Percentiles rank a stretch among this genome's conserved stretches.
Evolutionary conservation across 2,329 filamentous ascomycete species (phyloP).

Genomic region (Helicocarpus griseus): DNA sequence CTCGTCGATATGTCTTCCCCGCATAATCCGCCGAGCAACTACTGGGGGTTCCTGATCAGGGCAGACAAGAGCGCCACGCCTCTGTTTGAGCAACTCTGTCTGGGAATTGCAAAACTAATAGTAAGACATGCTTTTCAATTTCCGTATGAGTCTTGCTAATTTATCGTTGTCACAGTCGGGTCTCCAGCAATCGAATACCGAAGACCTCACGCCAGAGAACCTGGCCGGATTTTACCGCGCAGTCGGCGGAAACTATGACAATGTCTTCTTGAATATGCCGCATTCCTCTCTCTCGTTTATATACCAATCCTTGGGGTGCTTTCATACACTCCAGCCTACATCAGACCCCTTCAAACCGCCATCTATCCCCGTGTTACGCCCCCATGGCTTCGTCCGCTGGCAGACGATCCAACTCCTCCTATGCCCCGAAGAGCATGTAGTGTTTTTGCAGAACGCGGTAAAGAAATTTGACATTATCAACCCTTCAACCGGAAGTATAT

Average conservation of each 20-base stretch:
- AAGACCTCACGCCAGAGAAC: slow-evolving; percentile 51
- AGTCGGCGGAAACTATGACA: slow-evolving; percentile 67
- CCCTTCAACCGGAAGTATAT: slow-evolving; percentile 50
- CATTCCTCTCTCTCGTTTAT: slow-evolving; percentile 75
- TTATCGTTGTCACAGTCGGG: slow-evolving; percentile 6
- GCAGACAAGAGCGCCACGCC: slow-evolving; percentile 58
- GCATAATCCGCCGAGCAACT: slow-evolving; percentile 20
- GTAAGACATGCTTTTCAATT: slow-evolving; percentile 40
- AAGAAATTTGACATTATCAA: slow-evolving; percentile 66
- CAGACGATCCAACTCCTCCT: slow-evolving; percentile 84
- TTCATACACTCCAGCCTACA: slow-evolving; percentile 72
- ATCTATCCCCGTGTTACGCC: slow-evolving; percentile 70
- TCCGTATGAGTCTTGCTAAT: slow-evolving; percentile 2
- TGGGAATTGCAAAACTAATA: slow-evolving; percentile 59
- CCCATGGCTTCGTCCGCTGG: slow-evolving; percentile 83
- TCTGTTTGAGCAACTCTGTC: slow-evolving; percentile 56
- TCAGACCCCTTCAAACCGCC: slow-evolving; percentile 61
- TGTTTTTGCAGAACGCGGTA: slow-evolving; percentile 72
- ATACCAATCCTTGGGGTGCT: slow-evolving; percentile 83
- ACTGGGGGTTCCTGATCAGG: slow-evolving; percentile 57
- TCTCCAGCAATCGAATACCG: slow-evolving; percentile 20
- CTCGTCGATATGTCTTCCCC: slow-evolving; percentile 13
- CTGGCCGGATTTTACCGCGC: slow-evolving; percentile 67
- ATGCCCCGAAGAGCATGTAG: slow-evolving; percentile 77
- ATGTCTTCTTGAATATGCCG: slow-evolving; percentile 68